Percentiles rank a stretch among this genome's conserved stretches.
phyloP scores from a whole-genome alignment of 1,139 yeast species.

The Kodamaea sp. region DNA sequence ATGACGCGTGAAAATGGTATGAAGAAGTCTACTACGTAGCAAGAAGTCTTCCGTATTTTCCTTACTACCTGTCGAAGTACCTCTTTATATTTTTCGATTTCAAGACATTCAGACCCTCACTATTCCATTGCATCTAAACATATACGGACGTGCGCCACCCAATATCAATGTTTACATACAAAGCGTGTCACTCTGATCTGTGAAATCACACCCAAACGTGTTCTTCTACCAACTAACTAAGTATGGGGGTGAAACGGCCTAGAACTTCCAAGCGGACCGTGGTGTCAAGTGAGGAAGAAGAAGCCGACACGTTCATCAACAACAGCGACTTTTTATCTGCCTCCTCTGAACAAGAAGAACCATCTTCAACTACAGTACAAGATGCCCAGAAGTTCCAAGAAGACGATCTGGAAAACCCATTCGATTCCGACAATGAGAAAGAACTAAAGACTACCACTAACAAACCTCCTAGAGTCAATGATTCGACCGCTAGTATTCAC shows the following conservation, averaged over 20 bases:
- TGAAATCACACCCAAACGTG: too few relatives aligned
- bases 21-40: too few relatives aligned
- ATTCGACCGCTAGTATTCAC: neutral
- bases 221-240: too few relatives aligned
- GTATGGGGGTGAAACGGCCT: conserved; percentile 17
- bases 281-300: conserved; percentile 14
- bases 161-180: conserved; percentile 6
- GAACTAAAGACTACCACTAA: neutral
- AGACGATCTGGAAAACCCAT: neutral
- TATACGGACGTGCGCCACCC: conserved; percentile 8
- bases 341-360: too few relatives aligned
- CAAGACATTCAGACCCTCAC: too few relatives aligned
- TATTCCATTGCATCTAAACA: too few relatives aligned
- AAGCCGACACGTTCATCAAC: conserved; percentile 33
- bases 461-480: neutral
- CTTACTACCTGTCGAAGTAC: too few relatives aligned
- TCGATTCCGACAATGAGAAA: conserved; percentile 1
- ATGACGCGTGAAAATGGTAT: too few relatives aligned
- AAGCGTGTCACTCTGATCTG: too few relatives aligned
- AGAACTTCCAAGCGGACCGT: conserved; percentile 10
- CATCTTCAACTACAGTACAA: too few relatives aligned
- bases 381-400: neutral
- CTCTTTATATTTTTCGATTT: too few relatives aligned
- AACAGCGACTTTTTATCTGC: conserved; percentile 34
- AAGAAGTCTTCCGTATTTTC: too few relatives aligned